These are phyloP conservation scores for Aspergillus hiratsukae DNA, from an alignment of 2,329 filamentous ascomycete genomes.

Conservation along the genomic window DNA sequence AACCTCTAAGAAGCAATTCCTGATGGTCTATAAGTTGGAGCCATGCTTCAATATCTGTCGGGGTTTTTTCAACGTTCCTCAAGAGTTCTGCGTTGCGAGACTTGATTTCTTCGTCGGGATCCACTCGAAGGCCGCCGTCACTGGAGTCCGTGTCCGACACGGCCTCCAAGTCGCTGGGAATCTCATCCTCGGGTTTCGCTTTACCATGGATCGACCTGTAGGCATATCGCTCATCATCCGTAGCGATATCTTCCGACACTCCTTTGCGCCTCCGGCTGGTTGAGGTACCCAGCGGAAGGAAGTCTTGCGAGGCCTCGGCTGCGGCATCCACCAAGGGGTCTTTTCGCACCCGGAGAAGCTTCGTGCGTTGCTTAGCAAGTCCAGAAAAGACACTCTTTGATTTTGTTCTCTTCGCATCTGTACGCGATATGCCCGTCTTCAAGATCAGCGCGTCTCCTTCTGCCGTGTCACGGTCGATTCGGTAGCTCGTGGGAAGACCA, in stretches of 20 bases:
- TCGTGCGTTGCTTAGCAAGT: slow-evolving; percentile 16
- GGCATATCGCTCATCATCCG: slow-evolving; percentile 49
- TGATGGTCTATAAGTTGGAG: slow-evolving; percentile 75
- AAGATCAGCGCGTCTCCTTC: slow-evolving; percentile 37
- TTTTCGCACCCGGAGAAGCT: slow-evolving; percentile 24
- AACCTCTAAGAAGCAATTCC: slow-evolving; percentile 57
- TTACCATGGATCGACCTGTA: slow-evolving; percentile 65
- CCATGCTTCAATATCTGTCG: slow-evolving; percentile 69
- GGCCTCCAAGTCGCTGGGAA: slow-evolving; percentile 47
- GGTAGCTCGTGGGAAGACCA: slow-evolving; percentile 56
- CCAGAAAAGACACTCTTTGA: slow-evolving; percentile 38
- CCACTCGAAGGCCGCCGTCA: slow-evolving; percentile 32
- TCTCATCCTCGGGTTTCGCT: slow-evolving; percentile 46
- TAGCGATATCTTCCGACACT: slow-evolving; percentile 26
- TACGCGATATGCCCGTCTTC: slow-evolving; percentile 28
- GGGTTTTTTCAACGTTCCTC: slow-evolving; percentile 59
- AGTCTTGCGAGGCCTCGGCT: slow-evolving; percentile 27
- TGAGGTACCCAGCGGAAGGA: slow-evolving; percentile 25
- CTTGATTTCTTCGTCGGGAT: slow-evolving; percentile 43
- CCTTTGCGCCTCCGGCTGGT: slow-evolving; percentile 40
- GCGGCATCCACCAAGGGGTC: slow-evolving; percentile 12
- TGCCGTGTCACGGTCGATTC: slow-evolving; percentile 62
- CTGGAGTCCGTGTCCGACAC: slow-evolving; percentile 46
- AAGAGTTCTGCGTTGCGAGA: slow-evolving; percentile 53
- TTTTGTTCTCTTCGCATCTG: slow-evolving; percentile 44